Conservation (phyloP, 73 alveolate species). For the Paramecium primaurelia region DNA sequence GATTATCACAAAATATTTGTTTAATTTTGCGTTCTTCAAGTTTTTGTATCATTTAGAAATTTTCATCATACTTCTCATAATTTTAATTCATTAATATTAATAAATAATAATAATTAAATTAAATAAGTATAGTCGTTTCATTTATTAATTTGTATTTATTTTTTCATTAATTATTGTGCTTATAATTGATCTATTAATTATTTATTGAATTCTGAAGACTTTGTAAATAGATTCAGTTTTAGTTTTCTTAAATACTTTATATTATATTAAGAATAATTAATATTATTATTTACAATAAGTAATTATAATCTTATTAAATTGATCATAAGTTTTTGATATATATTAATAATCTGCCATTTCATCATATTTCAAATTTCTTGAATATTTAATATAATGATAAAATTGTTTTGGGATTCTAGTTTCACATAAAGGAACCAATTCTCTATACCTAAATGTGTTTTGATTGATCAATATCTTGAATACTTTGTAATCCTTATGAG, state of each 20-base stretch:
- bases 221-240: background rate
- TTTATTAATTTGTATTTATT: too few relatives aligned
- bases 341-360: constrained; percentile 83
- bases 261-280: background rate
- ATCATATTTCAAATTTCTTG: constrained; percentile 74
- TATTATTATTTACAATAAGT: background rate
- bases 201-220: background rate
- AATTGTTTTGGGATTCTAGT: constrained; percentile 83
- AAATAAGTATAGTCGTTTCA: background rate
- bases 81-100: background rate
- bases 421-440: constrained; percentile 74
- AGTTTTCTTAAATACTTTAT: background rate
- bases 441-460: constrained; percentile 94
- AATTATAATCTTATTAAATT: background rate
- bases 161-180: too few relatives aligned
- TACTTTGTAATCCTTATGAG: constrained; percentile 86
- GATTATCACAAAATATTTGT: background rate
- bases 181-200: too few relatives aligned
- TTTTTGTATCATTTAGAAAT: background rate
- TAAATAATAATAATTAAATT: background rate
- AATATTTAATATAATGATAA: constrained; percentile 67
- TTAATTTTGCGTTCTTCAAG: background rate
- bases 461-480: constrained; percentile 91
- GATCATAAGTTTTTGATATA: background rate
- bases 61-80: background rate